Evolutionary conservation across 805 yeast genomes (phyloP), one percentile per base, ranked within the genome.

Genomic region (Saturnispora besseyi): DNA sequence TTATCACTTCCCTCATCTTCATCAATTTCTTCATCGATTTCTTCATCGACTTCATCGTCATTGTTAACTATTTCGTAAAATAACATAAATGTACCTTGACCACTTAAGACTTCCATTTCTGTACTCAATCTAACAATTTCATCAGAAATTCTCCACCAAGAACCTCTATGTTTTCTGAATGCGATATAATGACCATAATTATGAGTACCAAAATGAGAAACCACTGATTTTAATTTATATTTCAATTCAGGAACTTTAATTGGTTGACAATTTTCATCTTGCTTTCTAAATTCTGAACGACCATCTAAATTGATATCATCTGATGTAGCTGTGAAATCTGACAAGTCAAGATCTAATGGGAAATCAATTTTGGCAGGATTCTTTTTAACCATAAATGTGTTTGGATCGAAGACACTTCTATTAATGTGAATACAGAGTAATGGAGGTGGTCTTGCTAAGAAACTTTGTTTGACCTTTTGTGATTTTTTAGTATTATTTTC

Each of bases 111-210:
- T 61, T 90, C 96, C 3, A 76, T 76, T 62, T 87, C 96, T 11
- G 81, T 76, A 3, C 87, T 88, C 31, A 86, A 75, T 52, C 87
- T 80, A 3, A 90, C 95, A 3, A 82, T 80, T 61, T 89, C 96
- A 65, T 93, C 99, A 58, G 93, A 84, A 18, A 90, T 83, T 62
- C 96, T 78, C 96, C 96, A 90, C 99, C 99, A 91, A 10, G 80
- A 74, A 2, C 90, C 93, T 56, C 95, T 77, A 51, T 70, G 76
- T 59, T 80, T 83, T 60, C 97, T 79, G 68, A 78, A 91, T 40
- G 95, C 88, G 53, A 91, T 86, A 62, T 91, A 91, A 65, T 91
- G 99, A n/a, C 99, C 99, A 63, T 88, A 93, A 59, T 91, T 89
- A 59, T 93, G 97, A 1, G 96, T 85, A 45, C 99, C 99, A 63